A percentile compares a stretch with the other conserved stretches of the same genome.
Conservation (phyloP, 2,329 filamentous ascomycete genomes). For the Ophiosphaerella herpotricha region DNA sequence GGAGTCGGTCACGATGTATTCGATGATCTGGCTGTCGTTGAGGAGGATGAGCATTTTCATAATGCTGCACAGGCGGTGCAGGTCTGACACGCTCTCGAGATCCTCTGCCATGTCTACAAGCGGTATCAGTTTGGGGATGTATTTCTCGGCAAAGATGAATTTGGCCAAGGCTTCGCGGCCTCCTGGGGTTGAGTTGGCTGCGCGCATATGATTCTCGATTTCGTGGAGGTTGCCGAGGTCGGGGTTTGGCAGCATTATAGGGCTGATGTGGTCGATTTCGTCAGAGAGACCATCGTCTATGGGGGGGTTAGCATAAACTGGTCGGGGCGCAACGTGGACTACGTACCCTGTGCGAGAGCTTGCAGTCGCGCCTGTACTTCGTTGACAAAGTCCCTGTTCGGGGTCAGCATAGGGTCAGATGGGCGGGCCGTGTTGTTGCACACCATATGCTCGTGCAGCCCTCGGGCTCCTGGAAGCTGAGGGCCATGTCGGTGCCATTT, state of each 20-base stretch:
- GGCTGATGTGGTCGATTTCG: slow-evolving; percentile 73
- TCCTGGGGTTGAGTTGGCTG: slow-evolving; percentile 71
- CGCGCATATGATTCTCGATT: slow-evolving; percentile 82
- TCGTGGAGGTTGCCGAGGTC: slow-evolving; percentile 82
- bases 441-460: slow-evolving; percentile 93
- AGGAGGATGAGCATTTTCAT: slow-evolving; percentile 95
- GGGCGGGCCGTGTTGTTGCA: slow-evolving; percentile 13
- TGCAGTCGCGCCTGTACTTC: slow-evolving; percentile 78
- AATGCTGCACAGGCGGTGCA: slow-evolving; percentile 94
- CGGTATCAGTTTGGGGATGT: slow-evolving; percentile 84
- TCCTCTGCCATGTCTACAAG: slow-evolving; percentile 89
- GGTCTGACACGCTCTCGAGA: slow-evolving; percentile 80
- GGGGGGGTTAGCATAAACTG: slow-evolving; percentile 18
- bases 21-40: slow-evolving; percentile 94
- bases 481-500: slow-evolving; percentile 91
- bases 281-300: slow-evolving; percentile 86
- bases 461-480: slow-evolving; percentile 97
- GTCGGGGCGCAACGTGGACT: neutral
- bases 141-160: slow-evolving; percentile 82
- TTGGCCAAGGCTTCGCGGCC: slow-evolving; percentile 88
- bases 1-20: slow-evolving; percentile 87
- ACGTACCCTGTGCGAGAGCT: slow-evolving; percentile 65
- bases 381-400: slow-evolving; percentile 84
- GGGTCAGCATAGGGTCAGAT: slow-evolving; percentile 17
- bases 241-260: slow-evolving; percentile 76